A percentile compares a stretch with the other conserved stretches of the same genome.
Evolutionary conservation across 2,329 filamentous ascomycete species (phyloP).

Genomic region (Boeremia exigua): DNA sequence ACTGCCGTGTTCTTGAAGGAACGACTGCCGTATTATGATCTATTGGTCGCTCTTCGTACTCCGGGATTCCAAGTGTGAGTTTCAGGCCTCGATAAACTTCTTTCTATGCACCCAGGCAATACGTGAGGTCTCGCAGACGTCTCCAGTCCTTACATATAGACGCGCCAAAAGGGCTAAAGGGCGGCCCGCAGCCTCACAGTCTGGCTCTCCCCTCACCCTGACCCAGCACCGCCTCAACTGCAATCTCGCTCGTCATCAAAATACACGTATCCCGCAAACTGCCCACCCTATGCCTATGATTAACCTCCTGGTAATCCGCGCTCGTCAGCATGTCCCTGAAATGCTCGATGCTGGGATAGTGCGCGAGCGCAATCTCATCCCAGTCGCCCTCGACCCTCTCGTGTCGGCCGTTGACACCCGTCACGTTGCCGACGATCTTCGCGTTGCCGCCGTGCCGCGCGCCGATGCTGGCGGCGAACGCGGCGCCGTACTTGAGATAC

Average conservation of each 20-base stretch:
- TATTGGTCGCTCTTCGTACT: too few relatives aligned
- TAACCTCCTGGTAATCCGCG: slow-evolving; percentile 65
- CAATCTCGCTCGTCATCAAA: slow-evolving; percentile 61
- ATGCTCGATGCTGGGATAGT: slow-evolving; percentile 67
- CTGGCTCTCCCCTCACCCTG: slow-evolving; percentile 14
- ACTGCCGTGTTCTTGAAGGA: too few relatives aligned
- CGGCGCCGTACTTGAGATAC: slow-evolving; percentile 66
- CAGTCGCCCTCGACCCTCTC: slow-evolving; percentile 48
- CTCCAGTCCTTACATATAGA: too few relatives aligned
- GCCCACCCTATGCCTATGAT: slow-evolving; percentile 59
- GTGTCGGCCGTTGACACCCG: neutral
- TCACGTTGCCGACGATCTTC: slow-evolving; percentile 66
- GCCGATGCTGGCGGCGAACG: slow-evolving; percentile 58
- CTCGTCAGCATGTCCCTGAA: slow-evolving; percentile 67
- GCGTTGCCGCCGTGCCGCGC: slow-evolving; percentile 62
- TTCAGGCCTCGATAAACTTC: too few relatives aligned
- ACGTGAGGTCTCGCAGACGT: too few relatives aligned
- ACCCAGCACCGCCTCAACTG: slow-evolving; percentile 28
- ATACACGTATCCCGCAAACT: slow-evolving; percentile 61
- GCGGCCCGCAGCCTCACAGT: slow-evolving; percentile 5
- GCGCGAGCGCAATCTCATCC: slow-evolving; percentile 70
- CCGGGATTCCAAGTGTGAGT: too few relatives aligned
- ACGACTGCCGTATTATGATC: too few relatives aligned
- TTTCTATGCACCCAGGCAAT: too few relatives aligned
- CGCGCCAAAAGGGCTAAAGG: neutral